Evolutionary conservation across 2,329 filamentous ascomycete genomes (phyloP).

Genomic region (Botrytis galanthina): DNA sequence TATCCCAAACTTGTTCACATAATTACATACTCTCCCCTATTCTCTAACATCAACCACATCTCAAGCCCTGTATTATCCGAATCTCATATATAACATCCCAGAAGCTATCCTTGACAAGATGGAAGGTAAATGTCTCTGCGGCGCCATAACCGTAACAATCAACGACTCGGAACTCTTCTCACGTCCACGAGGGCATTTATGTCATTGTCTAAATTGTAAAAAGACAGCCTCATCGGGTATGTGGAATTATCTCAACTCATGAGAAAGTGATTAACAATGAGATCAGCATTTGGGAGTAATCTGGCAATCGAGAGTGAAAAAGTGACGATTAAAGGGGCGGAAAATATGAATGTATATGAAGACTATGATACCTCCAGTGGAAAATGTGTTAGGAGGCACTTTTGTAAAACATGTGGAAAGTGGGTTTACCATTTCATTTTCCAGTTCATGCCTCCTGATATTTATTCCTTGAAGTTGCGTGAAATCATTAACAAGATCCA

Average conservation of each 20-base stretch:
- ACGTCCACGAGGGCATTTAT: constrained; percentile 46
- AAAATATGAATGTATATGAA: constrained; percentile 45
- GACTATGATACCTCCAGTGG: constrained; percentile 48
- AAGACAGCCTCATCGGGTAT: constrained; percentile 11
- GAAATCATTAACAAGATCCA: not conserved
- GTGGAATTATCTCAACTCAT: not conserved
- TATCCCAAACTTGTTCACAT: not conserved
- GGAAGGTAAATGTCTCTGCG: constrained; percentile 46
- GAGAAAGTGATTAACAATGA: not conserved
- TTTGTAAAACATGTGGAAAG: constrained; percentile 47
- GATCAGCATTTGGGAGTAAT: constrained; percentile 25
- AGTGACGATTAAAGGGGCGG: constrained; percentile 42
- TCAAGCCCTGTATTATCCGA: not conserved
- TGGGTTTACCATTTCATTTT: constrained; percentile 36
- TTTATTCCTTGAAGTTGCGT: not conserved
- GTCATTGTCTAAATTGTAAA: constrained; percentile 48
- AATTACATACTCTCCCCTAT: not conserved
- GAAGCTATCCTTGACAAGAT: constrained; percentile 17
- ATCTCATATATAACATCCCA: not conserved
- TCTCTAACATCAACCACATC: not conserved
- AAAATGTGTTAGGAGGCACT: constrained; percentile 45
- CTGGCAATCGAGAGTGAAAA: constrained; percentile 41
- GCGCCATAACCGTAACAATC: constrained; percentile 48
- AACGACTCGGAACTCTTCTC: constrained; percentile 47
- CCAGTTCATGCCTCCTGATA: not conserved